Evolutionary conservation across 805 yeast genomes (phyloP).

Genomic region (Candida schatavii): DNA sequence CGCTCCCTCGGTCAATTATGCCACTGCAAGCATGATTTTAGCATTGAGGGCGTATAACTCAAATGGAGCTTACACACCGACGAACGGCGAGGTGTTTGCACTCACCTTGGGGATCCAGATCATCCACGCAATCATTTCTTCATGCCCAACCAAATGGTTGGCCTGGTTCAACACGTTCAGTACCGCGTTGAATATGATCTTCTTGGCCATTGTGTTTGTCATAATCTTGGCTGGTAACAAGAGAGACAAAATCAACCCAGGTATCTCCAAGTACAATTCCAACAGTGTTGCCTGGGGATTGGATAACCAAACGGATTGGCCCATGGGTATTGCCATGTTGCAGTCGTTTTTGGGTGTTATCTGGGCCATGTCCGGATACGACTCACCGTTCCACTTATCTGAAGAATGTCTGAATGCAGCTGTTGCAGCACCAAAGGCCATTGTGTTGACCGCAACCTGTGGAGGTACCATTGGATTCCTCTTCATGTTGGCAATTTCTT

Average conservation of each 20-base stretch:
- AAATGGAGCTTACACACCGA: constrained; percentile 34
- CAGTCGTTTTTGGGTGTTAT: constrained; percentile 60
- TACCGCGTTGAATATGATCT: constrained; percentile 46
- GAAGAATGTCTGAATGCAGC: constrained; percentile 69
- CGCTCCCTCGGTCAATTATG: constrained; percentile 58
- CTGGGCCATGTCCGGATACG: constrained; percentile 76
- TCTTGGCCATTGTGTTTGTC: constrained; percentile 51
- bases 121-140: constrained; percentile 45
- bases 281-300: constrained; percentile 53
- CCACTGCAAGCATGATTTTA: constrained; percentile 55
- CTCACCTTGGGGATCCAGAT: constrained; percentile 52
- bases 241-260: constrained; percentile 26
- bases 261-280: constrained; percentile 47
- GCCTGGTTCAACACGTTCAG: constrained; percentile 52
- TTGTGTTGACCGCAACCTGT: constrained; percentile 52
- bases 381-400: constrained; percentile 71
- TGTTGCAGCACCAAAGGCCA: constrained; percentile 65
- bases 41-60: constrained; percentile 45
- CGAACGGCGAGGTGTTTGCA: constrained; percentile 50
- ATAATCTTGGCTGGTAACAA: constrained; percentile 54
- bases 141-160: constrained; percentile 53
- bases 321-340: constrained; percentile 57
- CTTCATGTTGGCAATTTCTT: constrained; percentile 59
- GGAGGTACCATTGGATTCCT: constrained; percentile 58
- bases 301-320: constrained; percentile 58